phyloP scores from a whole-genome alignment of 768 basidiomycete species.

The Hericium coralloides region DNA sequence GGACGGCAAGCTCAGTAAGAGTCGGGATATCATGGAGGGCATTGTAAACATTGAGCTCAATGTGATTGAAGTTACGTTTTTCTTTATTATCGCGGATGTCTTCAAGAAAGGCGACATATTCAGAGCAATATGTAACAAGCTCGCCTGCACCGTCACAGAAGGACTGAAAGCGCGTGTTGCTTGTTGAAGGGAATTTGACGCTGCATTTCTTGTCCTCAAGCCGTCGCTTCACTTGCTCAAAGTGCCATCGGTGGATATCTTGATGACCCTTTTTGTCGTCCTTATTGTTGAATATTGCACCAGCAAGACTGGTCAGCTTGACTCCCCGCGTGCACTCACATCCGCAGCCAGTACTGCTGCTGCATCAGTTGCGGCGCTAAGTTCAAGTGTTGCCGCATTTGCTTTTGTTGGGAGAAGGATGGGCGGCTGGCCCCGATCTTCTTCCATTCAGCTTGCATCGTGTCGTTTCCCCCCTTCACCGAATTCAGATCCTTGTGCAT shows the following conservation, averaged over 20 bases:
- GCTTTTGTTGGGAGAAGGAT: conserved; percentile 11
- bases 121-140: too few species aligned
- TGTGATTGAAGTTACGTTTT: too few species aligned
- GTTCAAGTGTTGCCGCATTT: not conserved
- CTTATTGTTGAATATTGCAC: not conserved
- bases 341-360: too few species aligned
- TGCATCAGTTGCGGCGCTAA: not conserved
- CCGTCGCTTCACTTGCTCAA: too few species aligned
- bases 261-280: conserved; percentile 2
- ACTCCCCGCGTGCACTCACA: not conserved
- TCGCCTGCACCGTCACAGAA: conserved; percentile 14
- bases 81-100: too few species aligned
- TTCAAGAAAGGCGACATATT: too few species aligned
- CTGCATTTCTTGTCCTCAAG: too few species aligned
- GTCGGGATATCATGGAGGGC: too few species aligned
- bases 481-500: too few species aligned
- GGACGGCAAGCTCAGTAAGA: too few species aligned
- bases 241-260: not conserved
- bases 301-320: not conserved
- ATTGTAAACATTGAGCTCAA: too few species aligned
- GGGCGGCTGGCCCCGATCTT: not conserved
- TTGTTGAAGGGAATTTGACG: conserved; percentile 16
- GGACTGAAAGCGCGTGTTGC: conserved; percentile 16
- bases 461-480: not conserved
- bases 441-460: conserved; percentile 1